Base-by-base conservation (phyloP, 495 filamentous ascomycete genomes). In the Lasiosphaeris hirsuta region DNA sequence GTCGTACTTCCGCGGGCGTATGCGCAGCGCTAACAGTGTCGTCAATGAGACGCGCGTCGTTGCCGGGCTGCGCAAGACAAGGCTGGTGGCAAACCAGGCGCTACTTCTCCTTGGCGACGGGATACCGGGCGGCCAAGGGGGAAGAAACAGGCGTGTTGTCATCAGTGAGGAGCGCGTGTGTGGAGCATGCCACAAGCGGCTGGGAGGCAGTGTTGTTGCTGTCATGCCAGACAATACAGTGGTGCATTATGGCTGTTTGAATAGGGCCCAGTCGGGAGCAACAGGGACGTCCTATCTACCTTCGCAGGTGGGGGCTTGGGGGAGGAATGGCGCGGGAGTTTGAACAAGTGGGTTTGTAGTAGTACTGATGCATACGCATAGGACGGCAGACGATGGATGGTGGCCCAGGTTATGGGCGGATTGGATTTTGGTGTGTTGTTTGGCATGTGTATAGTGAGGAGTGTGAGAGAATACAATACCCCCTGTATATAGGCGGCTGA, bases 1-100 rank as follows among this genome's bases (percentile, higher is more conserved):
- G 64, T 87, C 85, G 10, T 98, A 98, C 70, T 97, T 98, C 78
- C 85, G 85, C 49, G 90, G 92, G 18, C 84, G 92, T 17, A 96
- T 97, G 66, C 87, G 95, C 34, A 83, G 84, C n/a, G 90, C 90
- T 14, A 96, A 89, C 62, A 86, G 85, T 13, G 76, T 88, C 4
- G 78, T 92, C 50, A 90, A 88, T 57, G 88, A 96, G 69, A 83
- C 82, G 33, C 79, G 86, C 14, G 82, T 97, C n/a, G 82, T 89
- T 17, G 84, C 85, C 1, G 84, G 83, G 17, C 67, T 98, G 59
- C 76, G 86, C 10, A 90, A 86, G 65, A 86, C 85, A n/a, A 81
- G 87, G 56, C 81, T 88, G 7, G 84, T 90, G 15, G 81, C 83
- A 49, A 82, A 83, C 33, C 87, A 96, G 61, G 83, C 88, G 15